Evolutionary conservation across 352 stramenopile genomes (phyloP), one percentile per base, ranked within the genome.

Genomic region (Plasmopara viticola): DNA sequence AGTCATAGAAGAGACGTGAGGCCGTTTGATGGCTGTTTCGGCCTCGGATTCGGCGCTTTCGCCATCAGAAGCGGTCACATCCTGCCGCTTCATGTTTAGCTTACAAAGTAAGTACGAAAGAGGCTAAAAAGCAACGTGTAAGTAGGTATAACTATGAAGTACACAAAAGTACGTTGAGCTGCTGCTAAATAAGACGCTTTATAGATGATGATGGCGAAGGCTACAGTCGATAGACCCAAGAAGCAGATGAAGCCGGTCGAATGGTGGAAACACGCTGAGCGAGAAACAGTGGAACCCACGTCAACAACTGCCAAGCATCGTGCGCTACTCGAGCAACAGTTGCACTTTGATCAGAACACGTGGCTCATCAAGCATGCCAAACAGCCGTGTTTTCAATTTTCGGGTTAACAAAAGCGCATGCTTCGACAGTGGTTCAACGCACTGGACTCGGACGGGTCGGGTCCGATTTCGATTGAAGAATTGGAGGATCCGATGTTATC

Each of bases 351-450:
- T 35, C 75, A 87, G 66, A 85, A 86, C 41, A 59, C 55, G 17
- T 88, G 80, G 80, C 62, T 90, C 18, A 72, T 70, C 9, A 84
- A 84, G 31, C 72, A 74, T 51, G 75, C 74, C 52, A 88, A 87
- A 55, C 62, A 70, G 41, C 62, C 65, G 13, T 56, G 59, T 6
- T 86, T 85, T 43, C 74, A 84, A 64, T 90, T 88, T 53, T 83
- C 77, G 1, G 72, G 64, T 1, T 65, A 78, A 35, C 77, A 90
- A 44, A 90, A 88, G 58, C 65, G 68, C 34, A 90, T 88, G 75
- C 64, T 90, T 14, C 68, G 66, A 10, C 77, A 86, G 48, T 90
- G 80, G 80, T 90, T 90, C 53, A 66, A 90, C 20, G 71, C 73
- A 6, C 53, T 90, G 15, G 80, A 90, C 52, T 55, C 73, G 2